Evolutionary conservation across 169 alveolate species (phyloP), one percentile per base, ranked within the genome.

Genomic region (Babesia ovis): DNA sequence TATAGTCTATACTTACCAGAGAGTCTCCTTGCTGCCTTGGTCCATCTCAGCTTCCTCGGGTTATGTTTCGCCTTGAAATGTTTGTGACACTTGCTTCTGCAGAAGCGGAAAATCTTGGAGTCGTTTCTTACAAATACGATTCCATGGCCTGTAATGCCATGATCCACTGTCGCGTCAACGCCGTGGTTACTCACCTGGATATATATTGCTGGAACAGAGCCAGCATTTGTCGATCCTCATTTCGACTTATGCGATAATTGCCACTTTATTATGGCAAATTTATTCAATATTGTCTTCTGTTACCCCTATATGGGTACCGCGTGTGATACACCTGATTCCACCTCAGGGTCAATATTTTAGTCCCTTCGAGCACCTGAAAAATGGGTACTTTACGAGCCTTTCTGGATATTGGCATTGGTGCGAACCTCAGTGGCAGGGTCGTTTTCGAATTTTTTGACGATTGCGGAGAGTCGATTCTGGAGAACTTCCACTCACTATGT

Each of bases 21-120:
- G 45, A 97, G 91, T 64, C 96, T 92, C 72, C 99, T 85, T 76
- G 94, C 94, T 14, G 99, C 99, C 91, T 98, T 98, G 31, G 99
- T 98, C 99, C 99, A 98, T 70, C 93, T 94, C 64, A 96, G 89
- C 88, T 97, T 97, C 56, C 99, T 90, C 8, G 99, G 99, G 75
- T 97, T 98, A 81, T 96, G 98, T 90, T 95, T 95, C 70, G 98
- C 98, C 89, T 97, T 97, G 91, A 98, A 98, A 86, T 95, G 98
- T 84, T 92, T 95, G 82, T 97, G 98, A 87, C 99, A 98, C 83
- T 98, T 97, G 51, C 99, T 93, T 25, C 99, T 91, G 89, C 99
- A 98, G 88, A 98, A 98, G 29, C 98, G 95, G 86, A 98, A 98
- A 29, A 94, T 75, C 86, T 96, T 98, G 54, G 98, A 95, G 90